phyloP scores from a whole-genome alignment of 1,139 yeast genomes.

The Petasospora rhodanensis region DNA sequence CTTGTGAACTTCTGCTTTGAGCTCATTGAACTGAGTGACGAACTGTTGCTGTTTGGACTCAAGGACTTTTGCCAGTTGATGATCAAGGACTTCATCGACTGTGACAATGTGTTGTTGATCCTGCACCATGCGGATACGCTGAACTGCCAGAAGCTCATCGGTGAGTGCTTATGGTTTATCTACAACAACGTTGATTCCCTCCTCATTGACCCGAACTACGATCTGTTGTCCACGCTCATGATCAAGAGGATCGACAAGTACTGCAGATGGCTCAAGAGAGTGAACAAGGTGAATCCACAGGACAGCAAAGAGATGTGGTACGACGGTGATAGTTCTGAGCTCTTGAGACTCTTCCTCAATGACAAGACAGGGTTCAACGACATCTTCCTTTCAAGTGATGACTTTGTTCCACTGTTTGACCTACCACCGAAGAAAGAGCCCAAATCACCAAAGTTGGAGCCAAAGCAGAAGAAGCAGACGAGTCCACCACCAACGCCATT shows the following conservation, averaged over 20 bases:
- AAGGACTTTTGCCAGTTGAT: slow-evolving; percentile 59
- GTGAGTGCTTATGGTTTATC: slow-evolving; percentile 64
- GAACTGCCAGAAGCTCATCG: slow-evolving; percentile 51
- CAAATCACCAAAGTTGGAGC: slow-evolving; percentile 14
- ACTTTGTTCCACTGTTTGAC: slow-evolving; percentile 49
- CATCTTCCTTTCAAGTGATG: slow-evolving; percentile 41
- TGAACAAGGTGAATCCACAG: slow-evolving; percentile 12
- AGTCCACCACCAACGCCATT: slow-evolving; percentile 5
- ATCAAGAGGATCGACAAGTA: slow-evolving; percentile 29
- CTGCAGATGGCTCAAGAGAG: slow-evolving; percentile 28
- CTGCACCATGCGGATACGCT: slow-evolving; percentile 50
- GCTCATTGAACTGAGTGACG: slow-evolving; percentile 60
- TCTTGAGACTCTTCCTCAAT: slow-evolving; percentile 27
- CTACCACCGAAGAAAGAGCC: slow-evolving; percentile 21
- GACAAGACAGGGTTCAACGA: slow-evolving; percentile 42
- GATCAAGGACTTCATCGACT: slow-evolving; percentile 52
- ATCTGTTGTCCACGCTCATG: slow-evolving; percentile 22
- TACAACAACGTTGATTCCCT: slow-evolving; percentile 62
- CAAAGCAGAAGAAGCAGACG: slow-evolving; percentile 10
- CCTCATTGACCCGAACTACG: slow-evolving; percentile 44
- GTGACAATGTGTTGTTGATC: slow-evolving; percentile 58
- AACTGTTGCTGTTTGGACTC: slow-evolving; percentile 54
- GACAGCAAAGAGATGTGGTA: slow-evolving; percentile 26
- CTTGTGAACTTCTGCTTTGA: slow-evolving; percentile 56
- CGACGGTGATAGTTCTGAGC: slow-evolving; percentile 20